phyloP scores from a whole-genome alignment of 176 grass and related monocot genomes.

The Triticum urartu region DNA sequence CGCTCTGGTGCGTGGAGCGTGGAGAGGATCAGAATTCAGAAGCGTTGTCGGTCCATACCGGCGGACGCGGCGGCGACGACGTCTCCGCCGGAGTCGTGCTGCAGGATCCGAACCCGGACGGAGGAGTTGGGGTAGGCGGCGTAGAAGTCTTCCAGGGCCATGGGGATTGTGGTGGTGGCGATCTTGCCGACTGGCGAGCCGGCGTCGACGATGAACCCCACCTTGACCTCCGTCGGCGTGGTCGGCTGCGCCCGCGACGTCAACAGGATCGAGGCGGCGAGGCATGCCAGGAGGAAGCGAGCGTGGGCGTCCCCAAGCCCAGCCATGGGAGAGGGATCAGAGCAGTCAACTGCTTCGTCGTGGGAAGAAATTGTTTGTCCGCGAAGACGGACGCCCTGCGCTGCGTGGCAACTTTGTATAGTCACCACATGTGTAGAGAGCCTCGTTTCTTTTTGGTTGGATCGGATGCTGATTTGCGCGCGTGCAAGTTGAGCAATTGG shows the following conservation, averaged over 20 bases:
- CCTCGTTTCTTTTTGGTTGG: background rate
- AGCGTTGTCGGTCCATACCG: slow-evolving; percentile 16
- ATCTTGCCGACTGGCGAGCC: slow-evolving; percentile 43
- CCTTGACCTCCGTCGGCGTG: slow-evolving; percentile 21
- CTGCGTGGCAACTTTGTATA: background rate
- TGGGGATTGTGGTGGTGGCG: slow-evolving; percentile 37
- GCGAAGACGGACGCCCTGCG: background rate
- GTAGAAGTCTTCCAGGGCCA: slow-evolving; percentile 72
- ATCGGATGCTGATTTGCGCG: background rate
- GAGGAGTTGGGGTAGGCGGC: slow-evolving; percentile 35
- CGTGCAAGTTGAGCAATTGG: background rate
- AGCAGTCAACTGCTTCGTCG: background rate
- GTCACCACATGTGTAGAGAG: background rate
- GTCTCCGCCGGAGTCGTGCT: slow-evolving; percentile 45
- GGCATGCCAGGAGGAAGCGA: background rate
- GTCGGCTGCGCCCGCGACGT: background rate
- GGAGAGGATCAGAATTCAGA: background rate
- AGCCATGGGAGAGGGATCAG: slow-evolving; percentile 23
- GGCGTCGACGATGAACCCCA: slow-evolving; percentile 59
- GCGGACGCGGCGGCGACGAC: slow-evolving; percentile 60
- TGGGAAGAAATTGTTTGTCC: background rate
- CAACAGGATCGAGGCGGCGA: background rate
- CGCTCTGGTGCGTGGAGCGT: background rate
- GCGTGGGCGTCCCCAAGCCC: background rate
- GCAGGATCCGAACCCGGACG: slow-evolving; percentile 18